These are phyloP conservation scores for Xenoacremonium recifei DNA, from an alignment of 2,329 filamentous ascomycete genomes.

Conservation along the genomic window DNA sequence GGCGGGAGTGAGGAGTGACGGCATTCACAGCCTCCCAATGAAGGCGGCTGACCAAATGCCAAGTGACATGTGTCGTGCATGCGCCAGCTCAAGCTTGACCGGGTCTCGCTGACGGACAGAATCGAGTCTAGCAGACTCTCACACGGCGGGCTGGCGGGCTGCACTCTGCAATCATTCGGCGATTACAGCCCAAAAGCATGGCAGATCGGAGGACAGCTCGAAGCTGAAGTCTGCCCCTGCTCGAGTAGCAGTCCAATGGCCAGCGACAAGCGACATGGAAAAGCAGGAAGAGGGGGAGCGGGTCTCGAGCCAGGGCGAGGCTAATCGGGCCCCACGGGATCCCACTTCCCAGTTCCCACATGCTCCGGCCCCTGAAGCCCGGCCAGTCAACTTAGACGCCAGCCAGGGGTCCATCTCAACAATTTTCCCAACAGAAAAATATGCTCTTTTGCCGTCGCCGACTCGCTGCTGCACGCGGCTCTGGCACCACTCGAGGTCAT, in stretches of 20 bases:
- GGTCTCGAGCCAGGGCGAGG: no score
- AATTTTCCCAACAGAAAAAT: slow-evolving; percentile 38
- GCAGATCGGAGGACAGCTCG: no score
- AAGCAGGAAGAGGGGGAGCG: not conserved
- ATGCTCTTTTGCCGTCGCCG: not conserved
- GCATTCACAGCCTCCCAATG: not conserved
- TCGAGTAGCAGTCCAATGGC: not conserved
- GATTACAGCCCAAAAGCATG: no score
- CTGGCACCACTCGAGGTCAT: no score
- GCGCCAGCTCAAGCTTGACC: not conserved
- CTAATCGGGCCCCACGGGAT: no score
- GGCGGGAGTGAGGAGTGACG: not conserved
- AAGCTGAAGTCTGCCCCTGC: no score
- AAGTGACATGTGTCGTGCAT: not conserved
- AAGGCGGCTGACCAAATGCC: not conserved
- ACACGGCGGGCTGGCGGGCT: not conserved
- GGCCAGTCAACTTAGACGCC: slow-evolving; percentile 5
- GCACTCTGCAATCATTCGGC: no score
- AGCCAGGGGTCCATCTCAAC: slow-evolving; percentile 29
- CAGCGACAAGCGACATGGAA: not conserved
- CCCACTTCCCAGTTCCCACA: no score
- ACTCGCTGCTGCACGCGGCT: not conserved
- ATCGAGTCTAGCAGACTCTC: not conserved
- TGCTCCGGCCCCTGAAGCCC: slow-evolving; percentile 14
- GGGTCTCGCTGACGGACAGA: not conserved